A percentile compares a stretch with the other conserved stretches of the same genome.
These are phyloP conservation scores for Cucumis sativus DNA, from an alignment of 306 rosid genomes.

Conservation along the genomic window DNA sequence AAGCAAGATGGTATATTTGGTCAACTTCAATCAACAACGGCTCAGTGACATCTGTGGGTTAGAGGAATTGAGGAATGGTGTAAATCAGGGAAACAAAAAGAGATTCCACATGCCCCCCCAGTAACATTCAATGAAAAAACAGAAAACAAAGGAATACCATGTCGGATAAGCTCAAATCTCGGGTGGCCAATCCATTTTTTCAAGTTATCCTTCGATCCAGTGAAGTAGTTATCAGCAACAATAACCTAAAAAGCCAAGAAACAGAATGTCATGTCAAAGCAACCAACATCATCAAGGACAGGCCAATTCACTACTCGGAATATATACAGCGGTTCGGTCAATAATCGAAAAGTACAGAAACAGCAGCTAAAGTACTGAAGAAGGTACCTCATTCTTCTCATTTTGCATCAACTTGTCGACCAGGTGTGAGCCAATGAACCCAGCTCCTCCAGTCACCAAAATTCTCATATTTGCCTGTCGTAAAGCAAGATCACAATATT, in stretches of 20 bases:
- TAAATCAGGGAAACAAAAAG: not conserved
- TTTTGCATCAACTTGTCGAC: conserved; percentile 93
- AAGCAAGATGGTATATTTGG: conserved; percentile 92
- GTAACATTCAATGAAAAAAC: not conserved
- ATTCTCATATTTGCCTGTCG: conserved; percentile 88
- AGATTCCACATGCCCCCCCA: not conserved
- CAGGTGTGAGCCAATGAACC: conserved; percentile 95
- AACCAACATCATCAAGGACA: not conserved
- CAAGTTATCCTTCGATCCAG: conserved; percentile 88
- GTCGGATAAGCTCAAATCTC: conserved; percentile 94
- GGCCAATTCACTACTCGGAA: not conserved
- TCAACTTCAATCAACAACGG: conserved; percentile 82
- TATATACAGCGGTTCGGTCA: not conserved
- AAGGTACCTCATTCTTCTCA: conserved; percentile 77
- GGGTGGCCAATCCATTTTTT: conserved; percentile 93
- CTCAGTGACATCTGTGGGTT: conserved; percentile 75
- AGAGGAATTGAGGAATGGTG: conserved; percentile 1
- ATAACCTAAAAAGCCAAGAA: conserved; percentile 30
- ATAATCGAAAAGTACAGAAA: not conserved
- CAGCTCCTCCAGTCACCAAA: conserved; percentile 95
- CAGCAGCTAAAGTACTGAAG: not conserved
- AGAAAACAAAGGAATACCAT: conserved; percentile 41
- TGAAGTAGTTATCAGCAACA: conserved; percentile 90
- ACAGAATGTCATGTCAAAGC: not conserved
- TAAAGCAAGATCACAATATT: conserved; percentile 8